phyloP scores from a whole-genome alignment of 1,284 basidiomycete species.

The Apiotrichum gamsii region DNA sequence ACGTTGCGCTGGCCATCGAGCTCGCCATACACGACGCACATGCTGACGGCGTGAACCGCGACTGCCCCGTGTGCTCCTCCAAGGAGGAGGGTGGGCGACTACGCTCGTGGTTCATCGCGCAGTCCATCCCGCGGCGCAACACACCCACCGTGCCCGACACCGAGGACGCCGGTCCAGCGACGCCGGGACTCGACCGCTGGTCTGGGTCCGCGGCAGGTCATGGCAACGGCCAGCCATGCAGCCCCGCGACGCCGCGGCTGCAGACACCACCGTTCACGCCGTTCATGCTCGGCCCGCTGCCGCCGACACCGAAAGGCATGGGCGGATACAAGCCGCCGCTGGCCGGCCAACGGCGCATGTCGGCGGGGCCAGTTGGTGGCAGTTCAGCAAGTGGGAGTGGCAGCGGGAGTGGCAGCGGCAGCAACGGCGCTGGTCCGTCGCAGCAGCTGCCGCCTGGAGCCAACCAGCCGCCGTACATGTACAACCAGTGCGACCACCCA shows the following conservation, averaged over 20 bases:
- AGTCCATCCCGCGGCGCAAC: not conserved
- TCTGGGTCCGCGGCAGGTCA: not conserved
- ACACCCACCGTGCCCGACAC: not conserved
- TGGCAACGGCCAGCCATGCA: not conserved
- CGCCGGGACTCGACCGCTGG: too few species aligned
- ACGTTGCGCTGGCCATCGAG: conserved; percentile 1
- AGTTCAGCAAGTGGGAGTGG: too few species aligned
- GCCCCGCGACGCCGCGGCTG: not conserved
- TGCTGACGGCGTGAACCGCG: not conserved
- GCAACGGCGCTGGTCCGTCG: too few species aligned
- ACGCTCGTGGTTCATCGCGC: conserved; percentile 3
- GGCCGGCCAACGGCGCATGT: too few species aligned
- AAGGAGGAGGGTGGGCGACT: not conserved
- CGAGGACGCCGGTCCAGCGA: not conserved
- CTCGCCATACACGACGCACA: conserved; percentile 1
- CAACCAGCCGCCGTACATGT: too few species aligned
- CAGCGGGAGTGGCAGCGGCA: too few species aligned
- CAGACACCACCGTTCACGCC: not conserved
- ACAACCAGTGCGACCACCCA: too few species aligned
- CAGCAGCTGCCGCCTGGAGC: too few species aligned
- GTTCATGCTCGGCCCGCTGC: not conserved
- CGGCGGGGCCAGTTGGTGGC: too few species aligned
- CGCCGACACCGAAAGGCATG: too few species aligned
- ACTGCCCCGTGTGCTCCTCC: conserved; percentile 1
- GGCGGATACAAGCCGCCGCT: too few species aligned